Base-by-base conservation (phyloP, 2,329 filamentous ascomycete genomes). In the Hymenoscyphus repandus region DNA sequence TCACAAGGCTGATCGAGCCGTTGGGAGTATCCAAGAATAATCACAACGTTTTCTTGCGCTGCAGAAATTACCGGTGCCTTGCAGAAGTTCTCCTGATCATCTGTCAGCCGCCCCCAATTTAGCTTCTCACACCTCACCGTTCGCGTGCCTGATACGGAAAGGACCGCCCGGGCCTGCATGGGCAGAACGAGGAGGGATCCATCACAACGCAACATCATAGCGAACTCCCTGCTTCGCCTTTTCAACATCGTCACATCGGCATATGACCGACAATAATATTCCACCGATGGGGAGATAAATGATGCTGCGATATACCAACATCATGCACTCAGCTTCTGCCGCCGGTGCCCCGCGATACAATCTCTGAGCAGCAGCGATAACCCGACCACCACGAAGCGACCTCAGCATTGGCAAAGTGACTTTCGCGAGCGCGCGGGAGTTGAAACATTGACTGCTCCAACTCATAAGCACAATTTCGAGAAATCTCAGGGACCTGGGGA, bases 381-480 rank as follows among this genome's bases (percentile, higher is more conserved):
- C 18, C 39, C 20, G 34, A 45, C 18, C 22, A 30, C 43, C 40
- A 33, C 34, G 42, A 46, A 45, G 38, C 42, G 20, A 41, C 17
- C 20, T 34, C 18, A 27, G 30, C 48, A 20, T 20, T 38, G 20
- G 49, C 31, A 37, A 22, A 40, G 47, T 37, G 51, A 48, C 45
- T 47, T 53, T 46, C 44, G 43, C 40, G 39, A 52, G 51, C 13
- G 12, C 13, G n/a, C 40, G 4, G 44, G 31, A 51, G 48, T 58
- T 59, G 59, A 61, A 60, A 61, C 59, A 56, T 56, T 47, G 41
- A 53, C 52, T 51, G 55, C 57, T 46, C 55, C 54, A 51, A 54
- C 52, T 47, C 39, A 37, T 40, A 50, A 56, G 51, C 43, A 45
- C 52, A 53, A 49, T 54, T 31, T 51, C 54, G 48, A 58, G 37